Conservation (phyloP, 2,329 filamentous ascomycete genomes). For the Sporothrix brasiliensis region DNA sequence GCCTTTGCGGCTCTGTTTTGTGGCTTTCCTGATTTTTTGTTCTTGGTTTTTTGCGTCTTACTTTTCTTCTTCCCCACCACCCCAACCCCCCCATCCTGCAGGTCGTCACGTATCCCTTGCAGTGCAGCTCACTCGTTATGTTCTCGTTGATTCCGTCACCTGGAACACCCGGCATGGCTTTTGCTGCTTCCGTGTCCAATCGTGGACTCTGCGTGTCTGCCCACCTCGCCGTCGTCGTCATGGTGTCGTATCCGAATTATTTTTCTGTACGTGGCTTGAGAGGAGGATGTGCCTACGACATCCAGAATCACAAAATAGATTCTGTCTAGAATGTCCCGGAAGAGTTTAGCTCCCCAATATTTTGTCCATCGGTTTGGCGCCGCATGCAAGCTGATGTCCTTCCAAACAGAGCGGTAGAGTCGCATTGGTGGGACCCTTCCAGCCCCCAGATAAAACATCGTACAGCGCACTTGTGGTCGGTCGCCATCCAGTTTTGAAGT, state of each 20-base stretch:
- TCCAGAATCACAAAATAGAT: neutral
- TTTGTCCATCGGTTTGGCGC: conserved; percentile 23
- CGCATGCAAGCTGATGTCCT: conserved; percentile 10
- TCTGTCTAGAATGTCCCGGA: neutral
- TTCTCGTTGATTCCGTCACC: conserved; percentile 1
- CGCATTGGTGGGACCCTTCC: neutral
- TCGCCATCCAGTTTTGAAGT: too few relatives aligned
- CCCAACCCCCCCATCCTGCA: too few relatives aligned
- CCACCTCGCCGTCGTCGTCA: neutral
- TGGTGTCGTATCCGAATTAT: neutral
- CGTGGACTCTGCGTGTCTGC: too few relatives aligned
- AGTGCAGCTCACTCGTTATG: neutral
- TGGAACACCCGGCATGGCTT: neutral
- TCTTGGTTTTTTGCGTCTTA: neutral
- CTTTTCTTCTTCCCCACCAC: neutral
- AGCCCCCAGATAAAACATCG: neutral
- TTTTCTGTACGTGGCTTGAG: neutral
- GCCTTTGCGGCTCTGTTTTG: neutral
- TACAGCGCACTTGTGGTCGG: too few relatives aligned
- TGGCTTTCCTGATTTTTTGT: neutral
- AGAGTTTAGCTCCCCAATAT: conserved; percentile 22
- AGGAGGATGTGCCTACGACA: too few relatives aligned
- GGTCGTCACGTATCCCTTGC: neutral
- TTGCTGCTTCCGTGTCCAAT: neutral
- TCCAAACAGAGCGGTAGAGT: conserved; percentile 1